Percentiles rank a stretch among this genome's conserved stretches.
These are phyloP conservation scores for Comarum palustre DNA, from an alignment of 306 rosid species.

Conservation along the genomic window DNA sequence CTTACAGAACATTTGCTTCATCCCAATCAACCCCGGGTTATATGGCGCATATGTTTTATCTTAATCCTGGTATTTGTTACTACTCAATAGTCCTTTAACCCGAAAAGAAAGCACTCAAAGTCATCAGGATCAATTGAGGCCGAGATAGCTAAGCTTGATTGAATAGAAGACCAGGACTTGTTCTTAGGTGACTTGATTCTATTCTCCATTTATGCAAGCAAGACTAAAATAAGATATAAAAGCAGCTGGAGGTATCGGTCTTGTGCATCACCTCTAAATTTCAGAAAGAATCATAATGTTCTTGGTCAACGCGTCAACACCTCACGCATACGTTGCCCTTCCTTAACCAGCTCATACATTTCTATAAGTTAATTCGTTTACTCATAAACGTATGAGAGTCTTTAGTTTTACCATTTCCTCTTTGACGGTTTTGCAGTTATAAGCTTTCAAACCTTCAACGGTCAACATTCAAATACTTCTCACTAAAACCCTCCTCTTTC, in stretches of 20 bases:
- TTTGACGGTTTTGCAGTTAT: conserved; percentile 42
- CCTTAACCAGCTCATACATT: neutral
- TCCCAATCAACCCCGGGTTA: neutral
- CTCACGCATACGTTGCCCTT: neutral
- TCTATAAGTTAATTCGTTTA: neutral
- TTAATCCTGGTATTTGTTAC: neutral
- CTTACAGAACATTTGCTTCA: neutral
- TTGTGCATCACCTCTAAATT: neutral
- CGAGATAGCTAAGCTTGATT: neutral
- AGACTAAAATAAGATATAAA: neutral
- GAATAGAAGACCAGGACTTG: conserved; percentile 4
- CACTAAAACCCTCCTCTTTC: neutral
- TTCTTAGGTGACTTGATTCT: neutral
- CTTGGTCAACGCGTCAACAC: conserved; percentile 14
- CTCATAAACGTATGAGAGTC: neutral
- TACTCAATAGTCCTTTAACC: neutral
- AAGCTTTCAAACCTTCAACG: conserved; percentile 43
- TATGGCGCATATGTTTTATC: neutral
- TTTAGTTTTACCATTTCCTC: conserved; percentile 42
- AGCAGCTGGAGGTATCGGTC: neutral
- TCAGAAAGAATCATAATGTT: neutral
- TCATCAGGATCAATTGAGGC: neutral
- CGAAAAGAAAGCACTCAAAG: neutral
- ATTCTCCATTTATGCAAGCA: neutral
- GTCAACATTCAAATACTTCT: conserved; percentile 66